Base-by-base conservation (phyloP, 2,329 filamentous ascomycete species). In the Bisporella sp. region DNA sequence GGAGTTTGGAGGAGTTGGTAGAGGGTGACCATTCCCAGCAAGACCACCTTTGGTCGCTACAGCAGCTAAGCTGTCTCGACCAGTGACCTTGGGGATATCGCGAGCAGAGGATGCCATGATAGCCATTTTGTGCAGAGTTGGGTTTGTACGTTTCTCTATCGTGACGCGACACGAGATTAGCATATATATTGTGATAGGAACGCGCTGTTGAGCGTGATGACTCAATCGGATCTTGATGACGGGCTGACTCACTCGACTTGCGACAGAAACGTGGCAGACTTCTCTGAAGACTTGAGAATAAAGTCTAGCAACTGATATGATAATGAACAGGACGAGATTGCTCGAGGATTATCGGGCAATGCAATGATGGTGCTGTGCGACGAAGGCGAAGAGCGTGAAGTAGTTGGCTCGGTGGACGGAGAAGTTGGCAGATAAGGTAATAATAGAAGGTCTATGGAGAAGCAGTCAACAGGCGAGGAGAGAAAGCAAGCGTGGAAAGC, bases 1-100 rank as follows among this genome's bases (percentile, higher is more conserved):
- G 70, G 91, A 96, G 75, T 92, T 95, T 54, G 92, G 92, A 66
- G 92, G 92, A 68, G 92, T 96, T 57, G 87, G 89, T 64, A 96
- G 82, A 68, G 81, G 75, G 62, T 78, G 75, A 71, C 71, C 74
- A 73, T 79, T 79, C 44, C 55, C 54, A 29, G 51, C 54, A 76
- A 78, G 72, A 68, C 81, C 77, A 63, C 77, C 79, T 73, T 76
- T 75, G 70, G 78, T 78, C 76, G 79, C 80, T 82, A 84, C 81
- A 82, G 72, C 81, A 84, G 79, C 73, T 69, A 85, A 85, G 80
- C 78, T 80, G 80, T 85, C 81, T 83, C 79, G 79, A 74, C 70
- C 66, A 68, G 67, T 67, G 46, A 76, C 72, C 75, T 75, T 76
- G 65, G 75, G 76, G 71, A 82, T 84, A 78, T 82, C 79, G 78